Evolutionary conservation across 805 yeast genomes (phyloP), one percentile per base, ranked within the genome.

Genomic region (Helenozyma rhizophorensis): DNA sequence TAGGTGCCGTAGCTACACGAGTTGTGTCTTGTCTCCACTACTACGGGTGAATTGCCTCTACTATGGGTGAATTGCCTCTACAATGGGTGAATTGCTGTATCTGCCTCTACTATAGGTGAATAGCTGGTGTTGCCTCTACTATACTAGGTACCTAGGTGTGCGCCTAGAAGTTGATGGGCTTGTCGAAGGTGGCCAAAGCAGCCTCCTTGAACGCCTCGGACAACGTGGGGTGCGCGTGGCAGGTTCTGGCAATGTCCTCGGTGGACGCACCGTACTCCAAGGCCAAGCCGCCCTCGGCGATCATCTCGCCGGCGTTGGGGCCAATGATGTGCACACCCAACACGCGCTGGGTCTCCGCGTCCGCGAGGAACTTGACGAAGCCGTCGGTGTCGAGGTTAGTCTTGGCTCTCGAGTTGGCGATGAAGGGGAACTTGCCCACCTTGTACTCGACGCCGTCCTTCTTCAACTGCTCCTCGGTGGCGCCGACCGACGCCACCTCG

Each of bases 401-500:
- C 80, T 93, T 93, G 42, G 99, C 99, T 74, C 99, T 87, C 33
- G 98, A 93, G 79, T 93, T 93, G 53, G 99, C 99, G 55, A 87
- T 74, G 73, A 93, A 93, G 62, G 97, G 96, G 88, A 90, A 93
- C 70, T 93, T 93, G 60, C 99, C 99, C 41, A 84, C 76, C 66
- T 83, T 89, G 78, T 83, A 93, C 52, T 81, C 74, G 63, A 88
- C 78, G 51, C 96, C 96, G 52, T 87, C 87, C 51, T 76, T 89
- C 74, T 90, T 89, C 61, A 89, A 76, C 68, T 89, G 89, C 71
- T 89, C 81, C 71, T 93, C 99, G 56, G 80, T 84, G 68, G 85
- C 85, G 52, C 99, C 99, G 50, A 85, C 96, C 98, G 98, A 93
- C 33, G 97, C 97, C 50, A 93, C 96, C 73, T 93, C 99, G 45